Evolutionary conservation across 2,329 filamentous ascomycete species (phyloP).

Genomic region (Pseudogymnoascus sp.): DNA sequence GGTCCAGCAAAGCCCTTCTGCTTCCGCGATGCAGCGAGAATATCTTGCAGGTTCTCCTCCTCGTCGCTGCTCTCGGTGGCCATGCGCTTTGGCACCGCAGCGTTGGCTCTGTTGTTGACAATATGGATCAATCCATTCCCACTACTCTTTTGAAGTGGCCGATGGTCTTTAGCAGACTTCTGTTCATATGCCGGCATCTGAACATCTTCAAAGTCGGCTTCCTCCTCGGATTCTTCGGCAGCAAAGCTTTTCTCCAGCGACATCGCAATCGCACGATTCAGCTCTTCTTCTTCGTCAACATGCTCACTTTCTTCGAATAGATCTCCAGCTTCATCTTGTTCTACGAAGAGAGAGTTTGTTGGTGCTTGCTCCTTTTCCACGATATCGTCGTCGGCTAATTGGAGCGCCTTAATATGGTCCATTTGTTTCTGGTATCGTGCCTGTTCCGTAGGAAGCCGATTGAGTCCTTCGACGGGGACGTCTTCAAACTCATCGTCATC

Average conservation of each 20-base stretch:
- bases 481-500: conserved; percentile 51
- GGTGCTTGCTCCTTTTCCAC: background rate
- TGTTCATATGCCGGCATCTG: conserved; percentile 48
- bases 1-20: conserved; percentile 37
- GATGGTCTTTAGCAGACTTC: conserved; percentile 41
- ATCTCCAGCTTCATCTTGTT: conserved; percentile 12
- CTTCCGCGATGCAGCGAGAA: conserved; percentile 63
- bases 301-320: conserved; percentile 38
- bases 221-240: conserved; percentile 26
- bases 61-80: conserved; percentile 52
- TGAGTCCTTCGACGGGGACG: conserved; percentile 29
- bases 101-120: conserved; percentile 64
- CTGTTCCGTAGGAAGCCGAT: conserved; percentile 25
- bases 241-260: conserved; percentile 63
- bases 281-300: conserved; percentile 63
- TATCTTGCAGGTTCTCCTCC: conserved; percentile 72
- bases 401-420: background rate
- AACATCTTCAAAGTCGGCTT: conserved; percentile 42
- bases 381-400: conserved; percentile 10
- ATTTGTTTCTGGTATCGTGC: background rate
- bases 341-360: conserved; percentile 24
- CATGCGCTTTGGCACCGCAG: conserved; percentile 42
- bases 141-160: conserved; percentile 42
- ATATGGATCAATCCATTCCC: conserved; percentile 62
- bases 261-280: conserved; percentile 74